Conservation (phyloP, 108 stramenopile genomes). For the Pinguiococcus pyrenoidosus region DNA sequence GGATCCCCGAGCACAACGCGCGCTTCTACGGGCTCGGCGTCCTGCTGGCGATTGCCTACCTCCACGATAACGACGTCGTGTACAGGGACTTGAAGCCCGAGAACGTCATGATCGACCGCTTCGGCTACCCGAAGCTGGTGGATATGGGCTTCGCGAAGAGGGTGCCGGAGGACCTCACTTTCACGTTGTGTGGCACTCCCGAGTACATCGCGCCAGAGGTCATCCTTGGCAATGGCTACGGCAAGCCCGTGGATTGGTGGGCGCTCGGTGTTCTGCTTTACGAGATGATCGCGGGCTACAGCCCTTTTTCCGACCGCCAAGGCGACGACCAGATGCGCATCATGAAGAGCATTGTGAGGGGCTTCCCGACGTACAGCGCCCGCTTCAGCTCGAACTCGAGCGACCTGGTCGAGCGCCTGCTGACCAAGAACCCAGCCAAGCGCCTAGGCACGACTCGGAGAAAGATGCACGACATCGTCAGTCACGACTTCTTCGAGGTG, state of each 20-base stretch:
- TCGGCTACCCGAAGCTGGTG: slow-evolving; percentile 79
- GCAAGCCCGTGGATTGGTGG: slow-evolving; percentile 26
- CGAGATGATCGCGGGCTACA: slow-evolving; percentile 12
- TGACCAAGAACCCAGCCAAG: neutral
- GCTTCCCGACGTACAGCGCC: slow-evolving; percentile 44
- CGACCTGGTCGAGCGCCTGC: slow-evolving; percentile 16
- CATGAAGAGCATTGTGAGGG: slow-evolving; percentile 49
- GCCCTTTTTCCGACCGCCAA: slow-evolving; percentile 3
- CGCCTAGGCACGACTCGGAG: slow-evolving; percentile 25
- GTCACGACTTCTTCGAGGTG: slow-evolving; percentile 60
- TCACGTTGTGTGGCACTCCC: slow-evolving; percentile 43
- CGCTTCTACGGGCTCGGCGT: slow-evolving; percentile 25
- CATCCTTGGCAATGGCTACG: slow-evolving; percentile 56
- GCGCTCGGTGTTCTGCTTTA: slow-evolving; percentile 5
- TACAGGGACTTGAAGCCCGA: slow-evolving; percentile 73
- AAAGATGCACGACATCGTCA: slow-evolving; percentile 68
- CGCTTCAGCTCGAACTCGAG: too few relatives aligned
- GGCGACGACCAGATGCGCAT: neutral
- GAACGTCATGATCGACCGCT: slow-evolving; percentile 62
- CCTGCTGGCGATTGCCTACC: slow-evolving; percentile 34
- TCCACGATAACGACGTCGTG: slow-evolving; percentile 53
- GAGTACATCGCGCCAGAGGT: slow-evolving; percentile 36
- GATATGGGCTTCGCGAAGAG: slow-evolving; percentile 94
- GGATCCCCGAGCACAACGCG: too few relatives aligned
- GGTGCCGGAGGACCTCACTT: slow-evolving; percentile 70